phyloP scores from a whole-genome alignment of 257 asterid genomes.

The Nicotiana tabacum region DNA sequence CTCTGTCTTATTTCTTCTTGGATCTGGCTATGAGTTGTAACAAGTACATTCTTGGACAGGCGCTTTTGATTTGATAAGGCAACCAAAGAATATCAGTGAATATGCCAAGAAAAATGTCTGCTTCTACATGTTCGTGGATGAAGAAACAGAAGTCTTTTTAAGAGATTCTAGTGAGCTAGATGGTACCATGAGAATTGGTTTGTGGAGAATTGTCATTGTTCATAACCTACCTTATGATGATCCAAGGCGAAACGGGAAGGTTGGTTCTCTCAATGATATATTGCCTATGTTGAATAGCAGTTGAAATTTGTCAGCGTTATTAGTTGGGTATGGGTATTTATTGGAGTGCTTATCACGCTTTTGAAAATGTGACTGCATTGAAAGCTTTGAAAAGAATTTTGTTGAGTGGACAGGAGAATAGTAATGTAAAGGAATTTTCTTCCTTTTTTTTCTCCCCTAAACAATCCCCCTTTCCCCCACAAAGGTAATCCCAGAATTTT shows the following conservation, averaged over 20 bases:
- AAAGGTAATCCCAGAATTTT: not conserved
- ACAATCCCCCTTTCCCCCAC: not conserved
- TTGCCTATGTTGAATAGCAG: not conserved
- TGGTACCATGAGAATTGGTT: constrained; percentile 57
- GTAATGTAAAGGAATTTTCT: not conserved
- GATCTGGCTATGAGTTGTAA: constrained; percentile 18
- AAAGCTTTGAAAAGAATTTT: not conserved
- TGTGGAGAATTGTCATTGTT: constrained; percentile 79
- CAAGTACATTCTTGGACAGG: constrained; percentile 43
- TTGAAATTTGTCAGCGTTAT: not conserved
- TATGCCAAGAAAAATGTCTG: constrained; percentile 57
- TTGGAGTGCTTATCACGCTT: not conserved
- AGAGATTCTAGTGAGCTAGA: constrained; percentile 58
- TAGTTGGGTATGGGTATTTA: not conserved
- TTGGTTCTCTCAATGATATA: constrained; percentile 16
- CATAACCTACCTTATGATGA: constrained; percentile 79
- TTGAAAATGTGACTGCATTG: not conserved
- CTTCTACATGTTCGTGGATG: constrained; percentile 86
- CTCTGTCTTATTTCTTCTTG: not conserved
- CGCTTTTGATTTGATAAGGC: constrained; percentile 77
- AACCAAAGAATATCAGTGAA: constrained; percentile 78
- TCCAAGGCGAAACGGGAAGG: constrained; percentile 98
- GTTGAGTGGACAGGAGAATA: not conserved
- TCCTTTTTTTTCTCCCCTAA: not conserved
- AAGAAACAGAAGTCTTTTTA: constrained; percentile 55